A percentile compares a stretch with the other conserved stretches of the same genome.
Evolutionary conservation across 2,329 filamentous ascomycete species (phyloP).

Genomic region (Trichoderma sp.): DNA sequence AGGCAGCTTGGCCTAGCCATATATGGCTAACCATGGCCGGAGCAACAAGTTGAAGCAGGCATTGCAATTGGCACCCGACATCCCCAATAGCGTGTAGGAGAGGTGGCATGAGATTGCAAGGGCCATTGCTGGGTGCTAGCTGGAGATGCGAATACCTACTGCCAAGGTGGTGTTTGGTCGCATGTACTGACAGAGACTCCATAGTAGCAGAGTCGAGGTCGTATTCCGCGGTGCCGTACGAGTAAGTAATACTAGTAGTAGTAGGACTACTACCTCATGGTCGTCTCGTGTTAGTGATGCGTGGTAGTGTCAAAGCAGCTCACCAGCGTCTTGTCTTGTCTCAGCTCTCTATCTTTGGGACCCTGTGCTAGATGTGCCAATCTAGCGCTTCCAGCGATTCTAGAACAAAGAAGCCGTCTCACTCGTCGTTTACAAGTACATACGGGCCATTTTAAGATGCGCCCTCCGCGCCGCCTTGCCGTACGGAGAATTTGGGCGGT

Average conservation of each 20-base stretch:
- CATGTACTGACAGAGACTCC: background rate
- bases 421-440: slow-evolving; percentile 1
- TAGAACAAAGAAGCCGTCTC: background rate
- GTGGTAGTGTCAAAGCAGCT: background rate
- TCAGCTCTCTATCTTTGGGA: background rate
- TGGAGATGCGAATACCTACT: background rate
- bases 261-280: background rate
- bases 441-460: background rate
- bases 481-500: slow-evolving; percentile 12
- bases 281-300: background rate
- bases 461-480: slow-evolving; percentile 11
- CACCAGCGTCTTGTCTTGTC: background rate
- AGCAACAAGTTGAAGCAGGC: background rate
- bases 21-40: background rate
- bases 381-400: background rate
- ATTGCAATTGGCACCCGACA: background rate
- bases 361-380: background rate
- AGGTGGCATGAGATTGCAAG: slow-evolving; percentile 9
- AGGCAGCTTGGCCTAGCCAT: background rate
- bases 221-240: background rate
- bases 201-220: background rate
- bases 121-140: background rate
- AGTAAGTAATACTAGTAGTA: background rate
- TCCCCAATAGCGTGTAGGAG: background rate
- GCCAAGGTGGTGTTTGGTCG: background rate